Evolutionary conservation across 2,329 filamentous ascomycete genomes (phyloP).

Genomic region (Diaporthe vaccinii): DNA sequence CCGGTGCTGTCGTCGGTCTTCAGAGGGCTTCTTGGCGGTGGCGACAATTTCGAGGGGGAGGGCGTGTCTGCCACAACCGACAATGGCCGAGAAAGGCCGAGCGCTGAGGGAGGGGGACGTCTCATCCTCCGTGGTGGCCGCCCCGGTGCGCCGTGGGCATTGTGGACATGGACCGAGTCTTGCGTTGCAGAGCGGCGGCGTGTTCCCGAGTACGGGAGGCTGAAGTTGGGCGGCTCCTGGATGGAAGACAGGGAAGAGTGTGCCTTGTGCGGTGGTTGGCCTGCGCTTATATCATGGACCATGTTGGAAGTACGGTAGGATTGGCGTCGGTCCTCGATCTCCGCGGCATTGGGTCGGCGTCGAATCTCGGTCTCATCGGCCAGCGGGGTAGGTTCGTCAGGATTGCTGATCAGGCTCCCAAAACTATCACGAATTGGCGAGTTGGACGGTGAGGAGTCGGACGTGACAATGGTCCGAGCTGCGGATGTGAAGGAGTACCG

Average conservation of each 20-base stretch:
- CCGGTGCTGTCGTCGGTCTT: slow-evolving; percentile 25
- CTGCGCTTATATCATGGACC: slow-evolving; percentile 56
- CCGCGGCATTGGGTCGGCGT: slow-evolving; percentile 65
- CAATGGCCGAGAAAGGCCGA: slow-evolving; percentile 64
- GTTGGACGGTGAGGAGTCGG: slow-evolving; percentile 69
- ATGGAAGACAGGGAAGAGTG: slow-evolving; percentile 38
- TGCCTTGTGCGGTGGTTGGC: slow-evolving; percentile 23
- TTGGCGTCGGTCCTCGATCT: slow-evolving; percentile 64
- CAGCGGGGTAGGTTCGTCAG: slow-evolving; percentile 48
- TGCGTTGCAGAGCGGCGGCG: slow-evolving; percentile 41
- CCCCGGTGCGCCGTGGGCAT: slow-evolving; percentile 15
- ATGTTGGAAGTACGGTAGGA: slow-evolving; percentile 64
- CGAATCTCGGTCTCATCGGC: slow-evolving; percentile 52
- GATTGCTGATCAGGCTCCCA: slow-evolving; percentile 48
- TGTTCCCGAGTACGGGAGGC: slow-evolving; percentile 60
- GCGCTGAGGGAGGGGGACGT: slow-evolving; percentile 60
- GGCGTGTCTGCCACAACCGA: slow-evolving; percentile 69
- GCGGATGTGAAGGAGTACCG: slow-evolving; percentile 72
- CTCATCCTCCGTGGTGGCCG: slow-evolving; percentile 44
- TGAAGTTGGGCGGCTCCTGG: slow-evolving; percentile 64
- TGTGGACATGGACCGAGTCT: slow-evolving; percentile 24
- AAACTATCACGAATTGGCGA: slow-evolving; percentile 70
- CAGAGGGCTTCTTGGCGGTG: slow-evolving; percentile 23
- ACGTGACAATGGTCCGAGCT: slow-evolving; percentile 72
- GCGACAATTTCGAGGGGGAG: slow-evolving; percentile 53